Percentiles rank a stretch among this genome's conserved stretches.
These are phyloP conservation scores for Podospora tetraspora DNA, from an alignment of 495 filamentous ascomycete species.

Conservation along the genomic window DNA sequence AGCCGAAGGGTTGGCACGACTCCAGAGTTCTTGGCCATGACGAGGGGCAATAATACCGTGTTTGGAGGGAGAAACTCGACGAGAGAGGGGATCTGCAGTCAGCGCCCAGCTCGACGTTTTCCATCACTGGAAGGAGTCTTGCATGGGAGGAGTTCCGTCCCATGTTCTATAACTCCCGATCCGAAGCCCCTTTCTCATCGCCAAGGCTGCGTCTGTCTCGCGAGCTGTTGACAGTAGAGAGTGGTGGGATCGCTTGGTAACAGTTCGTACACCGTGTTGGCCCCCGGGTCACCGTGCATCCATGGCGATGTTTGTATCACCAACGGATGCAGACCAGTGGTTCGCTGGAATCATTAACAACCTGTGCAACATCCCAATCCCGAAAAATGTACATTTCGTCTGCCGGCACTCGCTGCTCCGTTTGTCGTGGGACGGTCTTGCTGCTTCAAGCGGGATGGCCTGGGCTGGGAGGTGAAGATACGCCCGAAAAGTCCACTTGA, in stretches of 20 bases:
- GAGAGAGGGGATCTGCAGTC: background rate
- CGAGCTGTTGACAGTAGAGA: background rate
- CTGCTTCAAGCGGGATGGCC: background rate
- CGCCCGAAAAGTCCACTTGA: background rate
- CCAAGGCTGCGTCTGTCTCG: background rate
- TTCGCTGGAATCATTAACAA: background rate
- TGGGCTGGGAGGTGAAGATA: background rate
- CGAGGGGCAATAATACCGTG: too few species aligned
- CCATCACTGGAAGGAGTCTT: background rate
- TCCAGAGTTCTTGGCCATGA: background rate
- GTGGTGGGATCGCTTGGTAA: slow-evolving; percentile 6
- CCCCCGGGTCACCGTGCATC: background rate
- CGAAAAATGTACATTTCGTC: background rate
- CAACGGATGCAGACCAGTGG: slow-evolving; percentile 1
- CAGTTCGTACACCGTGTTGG: background rate
- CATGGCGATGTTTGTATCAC: slow-evolving; percentile 8
- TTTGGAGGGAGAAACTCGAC: background rate
- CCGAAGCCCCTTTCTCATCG: background rate
- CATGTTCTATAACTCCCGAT: background rate
- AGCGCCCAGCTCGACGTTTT: background rate
- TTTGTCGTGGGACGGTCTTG: background rate
- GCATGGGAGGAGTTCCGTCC: too few species aligned
- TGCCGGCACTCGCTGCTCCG: background rate
- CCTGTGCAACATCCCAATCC: background rate
- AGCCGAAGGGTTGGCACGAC: background rate